phyloP scores from a whole-genome alignment of 225 moss, liverwort and hornwort species.

The Takakia lepidozioides region DNA sequence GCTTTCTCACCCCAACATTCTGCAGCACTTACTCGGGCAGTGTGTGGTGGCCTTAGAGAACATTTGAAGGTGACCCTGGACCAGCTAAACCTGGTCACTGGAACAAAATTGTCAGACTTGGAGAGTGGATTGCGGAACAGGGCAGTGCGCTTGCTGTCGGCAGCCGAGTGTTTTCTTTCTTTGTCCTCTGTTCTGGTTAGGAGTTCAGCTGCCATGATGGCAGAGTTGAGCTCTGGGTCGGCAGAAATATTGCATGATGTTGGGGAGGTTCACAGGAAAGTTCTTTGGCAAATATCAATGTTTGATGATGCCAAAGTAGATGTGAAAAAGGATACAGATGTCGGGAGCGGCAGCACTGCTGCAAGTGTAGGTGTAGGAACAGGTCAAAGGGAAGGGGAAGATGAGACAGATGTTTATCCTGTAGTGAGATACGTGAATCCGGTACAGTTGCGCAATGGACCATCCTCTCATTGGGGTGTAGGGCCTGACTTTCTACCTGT shows the following conservation, averaged over 20 bases:
- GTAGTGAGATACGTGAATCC: conserved; percentile 86
- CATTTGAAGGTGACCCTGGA: conserved; percentile 62
- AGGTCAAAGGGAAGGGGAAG: conserved; percentile 77
- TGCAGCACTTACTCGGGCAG: conserved; percentile 63
- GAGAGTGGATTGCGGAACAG: conserved; percentile 43
- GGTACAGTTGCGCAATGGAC: conserved; percentile 75
- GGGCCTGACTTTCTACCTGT: conserved; percentile 87
- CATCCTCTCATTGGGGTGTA: conserved; percentile 85
- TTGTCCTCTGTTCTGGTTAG: conserved; percentile 80
- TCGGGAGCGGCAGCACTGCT: conserved; percentile 33
- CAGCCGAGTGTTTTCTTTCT: conserved; percentile 86
- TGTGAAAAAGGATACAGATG: conserved; percentile 64
- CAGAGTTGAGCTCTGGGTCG: conserved; percentile 66
- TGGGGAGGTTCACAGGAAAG: conserved; percentile 76
- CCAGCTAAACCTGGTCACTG: conserved; percentile 40
- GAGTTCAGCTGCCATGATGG: conserved; percentile 85
- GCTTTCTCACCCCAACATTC: conserved; percentile 94
- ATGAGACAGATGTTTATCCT: conserved; percentile 71
- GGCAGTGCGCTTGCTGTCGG: conserved; percentile 67
- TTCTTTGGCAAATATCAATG: conserved; percentile 78
- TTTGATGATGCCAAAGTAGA: conserved; percentile 86
- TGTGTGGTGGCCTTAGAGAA: conserved; percentile 66
- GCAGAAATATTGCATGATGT: conserved; percentile 62
- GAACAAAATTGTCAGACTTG: conserved; percentile 67
- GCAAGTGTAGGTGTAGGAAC: conserved; percentile 59